Evolutionary conservation across 306 rosid genomes (phyloP), one percentile per base, ranked within the genome.

Genomic region (Quercus bicolor): DNA sequence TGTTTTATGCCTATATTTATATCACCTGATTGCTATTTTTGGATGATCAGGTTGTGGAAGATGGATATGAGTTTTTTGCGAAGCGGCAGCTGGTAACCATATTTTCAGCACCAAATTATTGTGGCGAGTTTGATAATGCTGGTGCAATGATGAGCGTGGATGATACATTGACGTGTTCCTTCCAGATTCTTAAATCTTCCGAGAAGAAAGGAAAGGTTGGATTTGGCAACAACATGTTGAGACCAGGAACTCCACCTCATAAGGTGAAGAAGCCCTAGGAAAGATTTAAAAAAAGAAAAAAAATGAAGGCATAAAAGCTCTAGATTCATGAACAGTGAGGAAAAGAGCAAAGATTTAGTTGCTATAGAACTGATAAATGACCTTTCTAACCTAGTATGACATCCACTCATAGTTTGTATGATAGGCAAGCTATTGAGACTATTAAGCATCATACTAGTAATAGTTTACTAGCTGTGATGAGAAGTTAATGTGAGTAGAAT

Each of bases 91-190:
- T 88, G 59, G 91, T 88, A 45, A 88, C 91, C 52, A 75, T 88
- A 83, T 86, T 86, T 64, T 86, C 89, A 77, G 89, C 89, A 23
- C 89, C 89, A 45, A 86, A 86, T 69, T 86, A 86, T 76, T 86
- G 89, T 69, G 87, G 89, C 1, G 89, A 83, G 81, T 86, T 86
- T 3, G 89, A 86, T 81, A 88, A 88, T 76, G 91, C 89, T 64
- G 91, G 91, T 83, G 91, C 91, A 20, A 88, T 85, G 89, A 88
- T 88, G 91, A 88, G 91, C 56, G 91, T 88, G 76, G 91, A 88
- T 80, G 91, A 88, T 82, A 72, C 89, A 12, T 80, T 88, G 87
- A 88, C 91, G 4, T 88, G 91, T 62, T 88, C 91, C 28, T 88
- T 88, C 84, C 91, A 88, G 82, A 88, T 88, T 62, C 85, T 88